These are phyloP conservation scores for Microsporum ferrugineum DNA, from an alignment of 2,329 filamentous ascomycete species.

Conservation along the genomic window DNA sequence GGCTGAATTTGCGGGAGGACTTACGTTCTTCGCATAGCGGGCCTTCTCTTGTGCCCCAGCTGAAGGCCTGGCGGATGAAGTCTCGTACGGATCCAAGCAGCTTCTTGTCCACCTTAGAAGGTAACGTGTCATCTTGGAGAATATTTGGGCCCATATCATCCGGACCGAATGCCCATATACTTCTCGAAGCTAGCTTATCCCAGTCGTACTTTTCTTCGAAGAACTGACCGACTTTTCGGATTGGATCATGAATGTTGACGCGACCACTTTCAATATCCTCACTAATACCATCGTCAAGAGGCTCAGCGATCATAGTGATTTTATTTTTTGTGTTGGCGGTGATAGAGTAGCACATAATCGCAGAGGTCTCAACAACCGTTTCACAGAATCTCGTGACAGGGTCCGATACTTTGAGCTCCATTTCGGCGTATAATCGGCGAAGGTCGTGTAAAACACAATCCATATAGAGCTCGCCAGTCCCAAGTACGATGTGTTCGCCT, in stretches of 20 bases:
- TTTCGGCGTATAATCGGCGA: slow-evolving; percentile 85
- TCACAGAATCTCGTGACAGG: slow-evolving; percentile 96
- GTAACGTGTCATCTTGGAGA: slow-evolving; percentile 88
- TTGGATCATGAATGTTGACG: slow-evolving; percentile 85
- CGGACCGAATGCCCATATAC: slow-evolving; percentile 97
- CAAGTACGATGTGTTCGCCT: slow-evolving; percentile 87
- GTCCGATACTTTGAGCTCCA: slow-evolving; percentile 98
- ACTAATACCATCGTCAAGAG: slow-evolving; percentile 86
- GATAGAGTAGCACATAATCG: slow-evolving; percentile 94
- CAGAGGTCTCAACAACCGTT: slow-evolving; percentile 92
- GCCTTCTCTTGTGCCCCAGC: slow-evolving; percentile 90
- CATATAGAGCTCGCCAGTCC: slow-evolving; percentile 98
- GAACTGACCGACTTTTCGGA: slow-evolving; percentile 87
- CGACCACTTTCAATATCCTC: slow-evolving; percentile 85
- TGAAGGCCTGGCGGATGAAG: slow-evolving; percentile 89
- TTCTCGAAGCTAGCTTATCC: slow-evolving; percentile 85
- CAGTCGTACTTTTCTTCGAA: slow-evolving; percentile 96
- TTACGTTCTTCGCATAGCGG: slow-evolving; percentile 94
- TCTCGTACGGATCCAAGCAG: slow-evolving; percentile 77
- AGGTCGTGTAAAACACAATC: slow-evolving; percentile 95
- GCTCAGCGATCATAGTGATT: slow-evolving; percentile 95
- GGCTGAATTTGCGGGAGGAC: slow-evolving; percentile 27
- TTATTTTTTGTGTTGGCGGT: slow-evolving; percentile 99
- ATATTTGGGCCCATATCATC: slow-evolving; percentile 94
- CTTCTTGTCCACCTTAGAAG: slow-evolving; percentile 89